A percentile compares a stretch with the other conserved stretches of the same genome.
Evolutionary conservation across 345 rosid genomes (phyloP).

Genomic region (Theobroma cacao): DNA sequence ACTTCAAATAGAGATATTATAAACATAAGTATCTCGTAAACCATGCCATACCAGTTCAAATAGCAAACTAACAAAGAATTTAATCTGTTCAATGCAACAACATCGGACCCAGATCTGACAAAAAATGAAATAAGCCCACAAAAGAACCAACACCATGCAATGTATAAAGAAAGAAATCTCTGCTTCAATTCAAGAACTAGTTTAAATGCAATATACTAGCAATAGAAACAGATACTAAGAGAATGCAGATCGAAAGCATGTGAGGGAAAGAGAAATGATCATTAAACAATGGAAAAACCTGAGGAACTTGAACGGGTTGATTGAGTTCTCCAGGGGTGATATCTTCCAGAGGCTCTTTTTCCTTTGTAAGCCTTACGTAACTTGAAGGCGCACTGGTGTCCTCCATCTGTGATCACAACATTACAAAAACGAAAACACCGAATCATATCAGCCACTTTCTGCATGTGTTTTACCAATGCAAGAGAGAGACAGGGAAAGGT

Average conservation of each 20-base stretch:
- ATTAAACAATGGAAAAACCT: constrained; percentile 33
- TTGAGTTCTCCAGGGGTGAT: constrained; percentile 91
- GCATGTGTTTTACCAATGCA: not conserved
- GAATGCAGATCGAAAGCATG: not conserved
- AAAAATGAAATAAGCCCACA: not conserved
- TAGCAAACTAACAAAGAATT: not conserved
- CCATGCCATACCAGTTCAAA: not conserved
- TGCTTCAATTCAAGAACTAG: not conserved
- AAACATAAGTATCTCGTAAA: not conserved
- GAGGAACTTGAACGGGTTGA: constrained; percentile 85
- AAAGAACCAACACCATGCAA: no score
- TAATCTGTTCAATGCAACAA: not conserved
- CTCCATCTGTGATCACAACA: constrained; percentile 43
- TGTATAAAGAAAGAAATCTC: no score
- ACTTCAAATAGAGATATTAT: not conserved
- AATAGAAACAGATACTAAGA: not conserved
- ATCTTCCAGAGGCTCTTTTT: constrained; percentile 58
- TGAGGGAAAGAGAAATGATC: not conserved
- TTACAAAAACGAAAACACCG: not conserved
- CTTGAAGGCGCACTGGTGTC: constrained; percentile 53
- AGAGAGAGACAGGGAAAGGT: not conserved
- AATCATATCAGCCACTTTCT: not conserved
- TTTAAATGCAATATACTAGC: not conserved
- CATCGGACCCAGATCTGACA: not conserved
- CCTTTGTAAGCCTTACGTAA: constrained; percentile 66